phyloP scores from a whole-genome alignment of 2,329 filamentous ascomycete species.

The Paracamarosporium sp. region DNA sequence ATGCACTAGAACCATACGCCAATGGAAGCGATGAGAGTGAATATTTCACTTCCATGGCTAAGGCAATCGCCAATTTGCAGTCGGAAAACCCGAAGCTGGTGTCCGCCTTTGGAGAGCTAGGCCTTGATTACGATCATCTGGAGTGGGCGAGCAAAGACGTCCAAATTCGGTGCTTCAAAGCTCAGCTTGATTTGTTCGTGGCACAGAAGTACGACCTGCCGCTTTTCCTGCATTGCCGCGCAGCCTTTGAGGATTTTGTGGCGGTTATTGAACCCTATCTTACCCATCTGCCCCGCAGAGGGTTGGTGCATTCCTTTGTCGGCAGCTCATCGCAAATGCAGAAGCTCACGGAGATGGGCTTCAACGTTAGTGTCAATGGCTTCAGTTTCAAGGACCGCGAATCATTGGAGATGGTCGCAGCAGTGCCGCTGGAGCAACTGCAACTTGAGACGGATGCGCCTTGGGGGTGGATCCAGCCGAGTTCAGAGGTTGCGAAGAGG shows the following conservation, averaged over 20 bases:
- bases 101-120: slow-evolving; percentile 58
- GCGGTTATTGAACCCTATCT: slow-evolving; percentile 51
- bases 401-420: slow-evolving; percentile 52
- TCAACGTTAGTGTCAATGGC: slow-evolving; percentile 59
- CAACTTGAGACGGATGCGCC: slow-evolving; percentile 59
- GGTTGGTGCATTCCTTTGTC: slow-evolving; percentile 52
- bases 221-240: slow-evolving; percentile 52
- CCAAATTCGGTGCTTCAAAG: slow-evolving; percentile 50
- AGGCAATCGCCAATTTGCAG: slow-evolving; percentile 26
- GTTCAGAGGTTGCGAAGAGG: slow-evolving; percentile 47
- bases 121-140: slow-evolving; percentile 59
- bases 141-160: slow-evolving; percentile 51
- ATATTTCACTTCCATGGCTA: slow-evolving; percentile 34
- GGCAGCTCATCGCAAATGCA: slow-evolving; percentile 51
- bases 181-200: slow-evolving; percentile 51
- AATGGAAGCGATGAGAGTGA: slow-evolving; percentile 41
- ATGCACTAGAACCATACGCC: slow-evolving; percentile 47
- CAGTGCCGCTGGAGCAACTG: slow-evolving; percentile 49
- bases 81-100: slow-evolving; percentile 32
- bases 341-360: slow-evolving; percentile 43
- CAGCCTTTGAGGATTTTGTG: slow-evolving; percentile 54
- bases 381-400: slow-evolving; percentile 53
- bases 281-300: slow-evolving; percentile 41
- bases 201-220: slow-evolving; percentile 44
- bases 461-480: slow-evolving; percentile 53